Percentiles rank a stretch among this genome's conserved stretches.
Conservation (phyloP, 1,284 basidiomycete genomes). For the Austropuccinia psidii region DNA sequence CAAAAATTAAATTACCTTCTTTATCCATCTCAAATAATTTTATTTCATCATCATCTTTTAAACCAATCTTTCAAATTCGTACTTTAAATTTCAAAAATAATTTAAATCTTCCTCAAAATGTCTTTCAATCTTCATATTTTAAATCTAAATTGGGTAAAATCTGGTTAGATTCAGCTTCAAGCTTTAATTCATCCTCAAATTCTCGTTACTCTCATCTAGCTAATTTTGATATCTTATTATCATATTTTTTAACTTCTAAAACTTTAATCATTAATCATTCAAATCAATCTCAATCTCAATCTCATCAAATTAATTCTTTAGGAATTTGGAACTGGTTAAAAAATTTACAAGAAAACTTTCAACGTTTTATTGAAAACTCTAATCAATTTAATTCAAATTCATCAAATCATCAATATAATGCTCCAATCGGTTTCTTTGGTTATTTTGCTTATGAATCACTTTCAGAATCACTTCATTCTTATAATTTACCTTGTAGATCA, state of each 20-base stretch:
- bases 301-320: neutral
- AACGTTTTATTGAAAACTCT: neutral
- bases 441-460: slow-evolving; percentile 28
- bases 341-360: neutral
- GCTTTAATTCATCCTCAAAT: neutral
- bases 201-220: slow-evolving; percentile 10
- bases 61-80: slow-evolving; percentile 3
- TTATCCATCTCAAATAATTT: neutral
- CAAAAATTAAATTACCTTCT: too few relatives aligned
- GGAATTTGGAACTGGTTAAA: slow-evolving; percentile 15
- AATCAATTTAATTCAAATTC: neutral
- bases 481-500: slow-evolving; percentile 5
- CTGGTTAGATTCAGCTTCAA: slow-evolving; percentile 28
- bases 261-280: neutral
- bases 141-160: neutral
- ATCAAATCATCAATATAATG: neutral
- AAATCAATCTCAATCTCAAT: neutral
- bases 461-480: slow-evolving; percentile 11
- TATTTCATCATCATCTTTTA: neutral
- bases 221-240: neutral
- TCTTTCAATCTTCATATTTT: slow-evolving; percentile 4
- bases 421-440: slow-evolving; percentile 29
- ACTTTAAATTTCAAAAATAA: slow-evolving; percentile 3
- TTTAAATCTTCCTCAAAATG: neutral
- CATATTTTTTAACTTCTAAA: slow-evolving; percentile 14